Conservation (phyloP, 2,329 filamentous ascomycete species). For the Talaromyces sp. region DNA sequence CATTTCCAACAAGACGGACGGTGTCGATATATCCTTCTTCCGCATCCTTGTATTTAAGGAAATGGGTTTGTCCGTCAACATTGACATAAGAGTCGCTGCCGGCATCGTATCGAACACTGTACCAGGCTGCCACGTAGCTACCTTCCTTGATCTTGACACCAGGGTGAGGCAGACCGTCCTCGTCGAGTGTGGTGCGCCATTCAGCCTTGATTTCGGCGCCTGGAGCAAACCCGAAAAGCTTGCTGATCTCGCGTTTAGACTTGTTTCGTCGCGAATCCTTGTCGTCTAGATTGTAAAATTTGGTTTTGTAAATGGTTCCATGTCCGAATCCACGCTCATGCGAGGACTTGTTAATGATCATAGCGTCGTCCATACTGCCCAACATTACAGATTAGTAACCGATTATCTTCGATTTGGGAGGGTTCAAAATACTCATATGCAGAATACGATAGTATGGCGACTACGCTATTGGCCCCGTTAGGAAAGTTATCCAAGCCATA, state of each 20-base stretch:
- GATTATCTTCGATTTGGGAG: no score
- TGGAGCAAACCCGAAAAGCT: conserved; percentile 89
- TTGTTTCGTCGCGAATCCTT: conserved; percentile 64
- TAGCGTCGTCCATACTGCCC: conserved; percentile 86
- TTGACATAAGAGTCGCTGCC: conserved; percentile 73
- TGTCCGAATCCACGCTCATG: conserved; percentile 95
- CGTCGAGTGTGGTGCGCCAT: conserved; percentile 71
- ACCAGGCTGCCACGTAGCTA: conserved; percentile 82
- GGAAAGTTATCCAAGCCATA: conserved; percentile 98
- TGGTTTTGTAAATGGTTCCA: conserved; percentile 96
- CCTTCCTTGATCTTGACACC: conserved; percentile 76
- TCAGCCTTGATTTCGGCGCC: conserved; percentile 67
- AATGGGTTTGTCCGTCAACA: conserved; percentile 78
- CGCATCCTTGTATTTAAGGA: conserved; percentile 89
- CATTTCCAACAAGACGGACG: conserved; percentile 83
- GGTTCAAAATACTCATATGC: conserved; percentile 66
- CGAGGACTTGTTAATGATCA: conserved; percentile 97
- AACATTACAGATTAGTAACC: no score
- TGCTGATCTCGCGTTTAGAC: conserved; percentile 66
- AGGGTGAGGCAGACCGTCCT: conserved; percentile 80
- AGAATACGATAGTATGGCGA: conserved; percentile 97
- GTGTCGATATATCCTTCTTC: conserved; percentile 90
- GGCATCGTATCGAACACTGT: conserved; percentile 76
- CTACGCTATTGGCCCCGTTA: conserved; percentile 90
- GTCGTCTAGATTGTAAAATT: conserved; percentile 82